Evolutionary conservation across 225 moss, liverwort and hornwort genomes (phyloP).

Genomic region (Thuidium tamariscinum): DNA sequence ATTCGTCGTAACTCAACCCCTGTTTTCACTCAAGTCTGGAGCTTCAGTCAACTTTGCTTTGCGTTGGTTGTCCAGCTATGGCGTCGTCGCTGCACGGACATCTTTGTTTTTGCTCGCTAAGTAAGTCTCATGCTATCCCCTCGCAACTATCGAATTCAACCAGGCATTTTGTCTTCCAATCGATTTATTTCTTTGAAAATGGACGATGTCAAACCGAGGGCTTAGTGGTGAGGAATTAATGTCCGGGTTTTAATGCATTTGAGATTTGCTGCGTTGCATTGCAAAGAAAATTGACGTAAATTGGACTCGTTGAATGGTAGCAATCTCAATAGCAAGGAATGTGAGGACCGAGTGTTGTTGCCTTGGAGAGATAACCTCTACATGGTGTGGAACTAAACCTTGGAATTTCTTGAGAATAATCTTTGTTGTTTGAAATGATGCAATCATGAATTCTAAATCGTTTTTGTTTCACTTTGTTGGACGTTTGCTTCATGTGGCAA

Average conservation of each 20-base stretch:
- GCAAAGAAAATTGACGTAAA: background rate
- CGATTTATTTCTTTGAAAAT: background rate
- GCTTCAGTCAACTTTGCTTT: background rate
- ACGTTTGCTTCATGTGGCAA: background rate
- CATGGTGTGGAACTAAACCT: background rate
- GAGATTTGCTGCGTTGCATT: background rate
- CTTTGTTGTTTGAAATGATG: background rate
- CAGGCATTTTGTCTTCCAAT: background rate
- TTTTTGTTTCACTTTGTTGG: background rate
- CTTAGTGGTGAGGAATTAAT: background rate
- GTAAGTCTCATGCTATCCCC: background rate
- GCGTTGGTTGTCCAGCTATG: slow-evolving; percentile 3
- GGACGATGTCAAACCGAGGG: background rate
- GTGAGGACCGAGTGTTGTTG: background rate
- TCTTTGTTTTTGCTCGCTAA: background rate
- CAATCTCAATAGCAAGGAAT: background rate
- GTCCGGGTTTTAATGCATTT: background rate
- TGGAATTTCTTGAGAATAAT: background rate
- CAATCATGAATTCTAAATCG: background rate
- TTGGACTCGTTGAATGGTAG: background rate
- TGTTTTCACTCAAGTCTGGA: background rate
- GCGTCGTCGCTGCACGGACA: background rate
- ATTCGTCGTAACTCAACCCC: background rate
- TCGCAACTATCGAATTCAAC: background rate
- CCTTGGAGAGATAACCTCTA: background rate